phyloP scores from a whole-genome alignment of 2,329 filamentous ascomycete genomes.

The Colletotrichum phormii region DNA sequence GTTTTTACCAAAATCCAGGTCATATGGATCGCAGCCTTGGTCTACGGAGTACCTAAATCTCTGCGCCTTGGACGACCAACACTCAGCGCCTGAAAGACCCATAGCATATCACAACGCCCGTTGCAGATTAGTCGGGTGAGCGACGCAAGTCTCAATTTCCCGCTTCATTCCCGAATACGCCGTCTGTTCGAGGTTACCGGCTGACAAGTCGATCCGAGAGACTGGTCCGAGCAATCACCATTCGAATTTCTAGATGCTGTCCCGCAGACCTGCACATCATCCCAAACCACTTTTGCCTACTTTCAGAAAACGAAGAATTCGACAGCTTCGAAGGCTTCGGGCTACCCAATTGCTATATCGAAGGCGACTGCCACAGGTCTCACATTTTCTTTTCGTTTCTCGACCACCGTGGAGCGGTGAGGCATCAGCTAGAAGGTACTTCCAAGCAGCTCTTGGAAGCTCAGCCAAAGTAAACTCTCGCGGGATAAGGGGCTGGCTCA shows the following conservation, averaged over 20 bases:
- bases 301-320: background rate
- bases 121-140: background rate
- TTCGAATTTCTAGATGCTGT: background rate
- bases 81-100: too few relatives aligned
- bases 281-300: background rate
- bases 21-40: background rate
- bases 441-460: background rate
- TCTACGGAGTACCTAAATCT: background rate
- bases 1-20: background rate
- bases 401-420: background rate
- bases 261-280: background rate
- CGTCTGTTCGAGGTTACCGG: background rate
- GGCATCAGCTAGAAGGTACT: background rate
- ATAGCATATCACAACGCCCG: background rate
- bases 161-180: background rate
- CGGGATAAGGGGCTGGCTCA: background rate
- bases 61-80: background rate
- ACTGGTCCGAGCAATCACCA: background rate
- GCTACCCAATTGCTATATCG: background rate
- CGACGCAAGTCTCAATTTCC: slow-evolving; percentile 4
- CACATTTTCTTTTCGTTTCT: background rate
- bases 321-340: background rate
- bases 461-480: background rate
- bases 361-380: background rate
- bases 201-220: background rate